A percentile compares a stretch with the other conserved stretches of the same genome.
phyloP scores from a whole-genome alignment of 306 rosid species.

The Myrica gale region DNA sequence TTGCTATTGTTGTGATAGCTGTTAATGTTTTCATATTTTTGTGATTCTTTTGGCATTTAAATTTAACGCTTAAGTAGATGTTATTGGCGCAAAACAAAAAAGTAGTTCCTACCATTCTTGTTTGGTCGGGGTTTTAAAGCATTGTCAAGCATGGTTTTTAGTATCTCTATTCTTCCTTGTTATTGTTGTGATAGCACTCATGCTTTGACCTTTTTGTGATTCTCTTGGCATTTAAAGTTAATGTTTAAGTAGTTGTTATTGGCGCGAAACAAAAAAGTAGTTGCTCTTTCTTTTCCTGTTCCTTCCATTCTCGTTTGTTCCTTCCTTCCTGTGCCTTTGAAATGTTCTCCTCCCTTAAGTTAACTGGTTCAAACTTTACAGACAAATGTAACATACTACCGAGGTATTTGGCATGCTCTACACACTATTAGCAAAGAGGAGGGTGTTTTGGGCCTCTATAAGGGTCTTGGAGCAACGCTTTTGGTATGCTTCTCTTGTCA shows the following conservation, averaged over 20 bases:
- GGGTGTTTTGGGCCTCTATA: slow-evolving; percentile 83
- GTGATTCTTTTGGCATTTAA: neutral
- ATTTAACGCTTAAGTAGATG: neutral
- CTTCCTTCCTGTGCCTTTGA: slow-evolving; percentile 3
- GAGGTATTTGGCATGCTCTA: slow-evolving; percentile 79
- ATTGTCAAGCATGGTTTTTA: too few species aligned
- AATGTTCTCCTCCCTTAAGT: slow-evolving; percentile 24
- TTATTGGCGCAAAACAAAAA: too few species aligned
- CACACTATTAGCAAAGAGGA: slow-evolving; percentile 77
- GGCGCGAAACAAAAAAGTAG: neutral
- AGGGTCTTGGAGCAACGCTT: slow-evolving; percentile 97
- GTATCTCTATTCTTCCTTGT: too few species aligned
- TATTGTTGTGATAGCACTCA: too few species aligned
- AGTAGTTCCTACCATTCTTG: too few species aligned
- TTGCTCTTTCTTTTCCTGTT: slow-evolving; percentile 4
- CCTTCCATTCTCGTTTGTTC: neutral
- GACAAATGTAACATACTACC: slow-evolving; percentile 74
- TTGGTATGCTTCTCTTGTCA: slow-evolving; percentile 57
- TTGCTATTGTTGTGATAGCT: neutral
- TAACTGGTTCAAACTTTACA: slow-evolving; percentile 41
- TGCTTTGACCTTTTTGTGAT: too few species aligned
- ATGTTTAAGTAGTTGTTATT: too few species aligned
- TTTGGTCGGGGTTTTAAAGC: too few species aligned
- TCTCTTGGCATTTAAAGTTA: too few species aligned
- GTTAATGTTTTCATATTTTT: neutral